Evolutionary conservation across 306 rosid genomes (phyloP), one percentile per base, ranked within the genome.

Genomic region (Citrullus mucosospermus): DNA sequence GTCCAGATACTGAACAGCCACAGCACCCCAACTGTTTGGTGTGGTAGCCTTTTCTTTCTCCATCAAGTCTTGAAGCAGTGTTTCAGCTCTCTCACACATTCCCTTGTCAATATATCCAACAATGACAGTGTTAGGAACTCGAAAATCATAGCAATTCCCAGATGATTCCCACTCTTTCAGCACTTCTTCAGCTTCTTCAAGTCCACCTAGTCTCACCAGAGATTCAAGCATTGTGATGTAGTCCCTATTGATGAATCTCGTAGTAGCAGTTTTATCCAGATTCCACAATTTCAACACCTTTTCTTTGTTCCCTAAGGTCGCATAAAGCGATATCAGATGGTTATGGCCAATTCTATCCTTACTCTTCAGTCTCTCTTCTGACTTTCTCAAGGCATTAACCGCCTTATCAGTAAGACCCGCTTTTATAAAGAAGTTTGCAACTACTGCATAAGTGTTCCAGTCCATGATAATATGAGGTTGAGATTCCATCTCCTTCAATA

Each of bases 391-490:
- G 15, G 97, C 92, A 78, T 71, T 73, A 78, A 82, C 55, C 0
- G 96, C 97, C 83, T 92, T 82, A 32, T 81, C 36, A 0, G 78
- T 54, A 51, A 81, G 83, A 46, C 81, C 88, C 14, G 85, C 88
- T 85, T 91, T 91, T 68, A 86, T 79, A 46, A 85, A 92, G 48
- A 84, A 83, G 85, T 89, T 90, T 9, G 96, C 97, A 56, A 79
- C 89, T 0, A 89, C 92, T 6, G 97, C 81, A 48, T 92, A 92
- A 7, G 92, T 92, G 82, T 94, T 92, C 97, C 96, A 94, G 32
- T 90, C 98, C 96, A 88, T 85, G 77, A 78, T 85, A 75, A 92
- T 82, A 75, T 87, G 79, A 38, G 88, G 62, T 85, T 85, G 92
- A 72, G 79, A 38, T 82, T 92, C 93, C 97, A 95, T 91, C 82